A percentile compares a stretch with the other conserved stretches of the same genome.
phyloP scores from a whole-genome alignment of 2,329 filamentous ascomycete species.

The Xylariaceae sp. region DNA sequence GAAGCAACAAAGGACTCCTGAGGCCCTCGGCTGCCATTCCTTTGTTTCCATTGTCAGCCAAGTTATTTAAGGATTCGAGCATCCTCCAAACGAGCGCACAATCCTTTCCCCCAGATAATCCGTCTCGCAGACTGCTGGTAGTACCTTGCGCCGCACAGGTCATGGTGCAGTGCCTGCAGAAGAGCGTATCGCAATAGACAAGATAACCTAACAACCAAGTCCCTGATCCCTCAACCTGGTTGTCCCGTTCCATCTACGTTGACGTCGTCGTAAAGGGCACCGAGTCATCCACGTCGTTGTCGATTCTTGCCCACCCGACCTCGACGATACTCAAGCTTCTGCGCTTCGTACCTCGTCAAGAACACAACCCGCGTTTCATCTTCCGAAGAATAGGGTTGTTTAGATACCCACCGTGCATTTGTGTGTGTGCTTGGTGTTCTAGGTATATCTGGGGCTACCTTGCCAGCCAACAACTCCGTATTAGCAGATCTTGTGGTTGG shows the following conservation, averaged over 20 bases:
- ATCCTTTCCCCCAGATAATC: constrained; percentile 8
- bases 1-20: constrained; percentile 17
- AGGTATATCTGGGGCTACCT: constrained; percentile 25
- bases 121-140: constrained; percentile 10
- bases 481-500: constrained; percentile 43
- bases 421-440: constrained; percentile 26
- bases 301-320: constrained; percentile 28
- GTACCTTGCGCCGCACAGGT: constrained; percentile 27
- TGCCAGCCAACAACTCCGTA: constrained; percentile 24
- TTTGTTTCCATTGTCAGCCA: constrained; percentile 23
- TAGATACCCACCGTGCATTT: constrained; percentile 20
- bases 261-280: constrained; percentile 24
- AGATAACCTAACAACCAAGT: constrained; percentile 13
- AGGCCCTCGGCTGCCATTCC: constrained; percentile 14
- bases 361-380: constrained; percentile 20
- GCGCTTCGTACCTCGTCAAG: constrained; percentile 26
- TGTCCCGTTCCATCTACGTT: constrained; percentile 12
- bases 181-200: constrained; percentile 27
- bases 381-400: constrained; percentile 19
- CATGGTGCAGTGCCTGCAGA: constrained; percentile 31
- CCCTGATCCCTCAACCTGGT: constrained; percentile 1
- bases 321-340: constrained; percentile 26
- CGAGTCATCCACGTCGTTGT: constrained; percentile 26
- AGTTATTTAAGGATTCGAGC: constrained; percentile 22
- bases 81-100: constrained; percentile 15